Base-by-base conservation (phyloP, 768 basidiomycete species). In the Exidia glandulosa region DNA sequence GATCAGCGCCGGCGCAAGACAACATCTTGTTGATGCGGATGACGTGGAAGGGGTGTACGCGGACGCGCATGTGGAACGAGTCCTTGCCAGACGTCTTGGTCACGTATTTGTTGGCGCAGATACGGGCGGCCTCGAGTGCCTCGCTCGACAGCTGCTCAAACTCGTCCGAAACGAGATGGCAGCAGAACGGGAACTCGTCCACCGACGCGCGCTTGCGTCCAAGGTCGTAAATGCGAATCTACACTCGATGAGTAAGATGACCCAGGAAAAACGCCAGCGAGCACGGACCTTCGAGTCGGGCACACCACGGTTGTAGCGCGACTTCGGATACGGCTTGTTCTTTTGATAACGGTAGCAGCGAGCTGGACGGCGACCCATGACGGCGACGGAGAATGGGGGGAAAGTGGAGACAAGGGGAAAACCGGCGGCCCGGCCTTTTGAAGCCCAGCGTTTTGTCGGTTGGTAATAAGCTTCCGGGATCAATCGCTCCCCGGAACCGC, bases 21-120 rank as follows among this genome's bases (percentile, higher is more conserved):
- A 98, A 89, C 91, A 96, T 98, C 87, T 99, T 98, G 89, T 98
- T 96, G 86, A 96, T 96, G 64, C 96, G 89, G 77, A 99, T 76
- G 68, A 98, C 92, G 73, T 99, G 96, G 91, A 88, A 96, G 47
- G 95, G 96, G 79, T 99, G 95, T 61, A 90, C 91, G 62, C 94
- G 89, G 67, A 99, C 92, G 66, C 95, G 85, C 74, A 98, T 73
- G 74, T 99, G 95, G 94, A 99, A 98, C 3, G 94, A 90, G 68
- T 99, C 95, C 79, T 98, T 98, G 70, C 96, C 95, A 32, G 88
- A 85, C 3, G 90, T 92, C 85, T 99, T 97, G 69, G 93, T 95
- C 64, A 97, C 88, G 74, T 97, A 97, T 77, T 98, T 98, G 90
- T 98, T 98, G 74, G 93, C 93, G 72, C 95, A 97, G 64, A 99